Evolutionary conservation across 306 rosid genomes (phyloP).

Genomic region (Chamaecrista fasciculata): DNA sequence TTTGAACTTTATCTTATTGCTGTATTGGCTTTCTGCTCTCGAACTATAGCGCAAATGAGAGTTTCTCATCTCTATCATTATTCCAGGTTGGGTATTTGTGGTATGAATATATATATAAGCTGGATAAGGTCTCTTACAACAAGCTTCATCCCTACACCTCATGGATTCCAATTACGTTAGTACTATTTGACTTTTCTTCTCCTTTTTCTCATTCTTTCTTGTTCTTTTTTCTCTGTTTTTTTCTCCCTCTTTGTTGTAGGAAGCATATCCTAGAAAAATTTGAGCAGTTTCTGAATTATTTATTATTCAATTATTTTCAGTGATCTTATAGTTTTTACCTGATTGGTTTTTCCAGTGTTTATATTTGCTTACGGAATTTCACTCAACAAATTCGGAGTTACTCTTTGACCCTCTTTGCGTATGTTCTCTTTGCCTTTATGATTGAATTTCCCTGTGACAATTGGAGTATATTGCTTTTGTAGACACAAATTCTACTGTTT

Average conservation of each 20-base stretch:
- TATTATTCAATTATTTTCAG: conserved; percentile 2
- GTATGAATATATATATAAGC: conserved; percentile 91
- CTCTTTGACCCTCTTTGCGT: conserved; percentile 93
- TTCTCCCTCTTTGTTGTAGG: conserved; percentile 9
- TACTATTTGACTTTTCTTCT: conserved; percentile 28
- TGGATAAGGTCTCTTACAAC: conserved; percentile 95
- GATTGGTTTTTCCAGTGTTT: conserved; percentile 64
- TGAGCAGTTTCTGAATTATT: not conserved
- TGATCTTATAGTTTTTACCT: conserved; percentile 14
- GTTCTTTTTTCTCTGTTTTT: not conserved
- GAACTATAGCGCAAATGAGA: conserved; percentile 8
- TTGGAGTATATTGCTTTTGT: conserved; percentile 7
- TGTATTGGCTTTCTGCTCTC: conserved; percentile 25
- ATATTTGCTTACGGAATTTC: conserved; percentile 89
- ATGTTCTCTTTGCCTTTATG: conserved; percentile 44
- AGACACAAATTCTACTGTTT: conserved; percentile 18
- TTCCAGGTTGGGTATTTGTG: conserved; percentile 89
- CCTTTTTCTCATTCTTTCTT: conserved; percentile 9
- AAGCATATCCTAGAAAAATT: not conserved
- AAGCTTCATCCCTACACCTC: conserved; percentile 96
- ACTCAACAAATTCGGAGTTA: conserved; percentile 79
- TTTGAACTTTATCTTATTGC: conserved; percentile 9
- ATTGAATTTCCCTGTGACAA: conserved; percentile 11
- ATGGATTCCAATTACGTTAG: conserved; percentile 98
- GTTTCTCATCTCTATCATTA: conserved; percentile 24